These are phyloP conservation scores for Cornus kousa DNA, from an alignment of 148 eudicot genomes.

Conservation along the genomic window DNA sequence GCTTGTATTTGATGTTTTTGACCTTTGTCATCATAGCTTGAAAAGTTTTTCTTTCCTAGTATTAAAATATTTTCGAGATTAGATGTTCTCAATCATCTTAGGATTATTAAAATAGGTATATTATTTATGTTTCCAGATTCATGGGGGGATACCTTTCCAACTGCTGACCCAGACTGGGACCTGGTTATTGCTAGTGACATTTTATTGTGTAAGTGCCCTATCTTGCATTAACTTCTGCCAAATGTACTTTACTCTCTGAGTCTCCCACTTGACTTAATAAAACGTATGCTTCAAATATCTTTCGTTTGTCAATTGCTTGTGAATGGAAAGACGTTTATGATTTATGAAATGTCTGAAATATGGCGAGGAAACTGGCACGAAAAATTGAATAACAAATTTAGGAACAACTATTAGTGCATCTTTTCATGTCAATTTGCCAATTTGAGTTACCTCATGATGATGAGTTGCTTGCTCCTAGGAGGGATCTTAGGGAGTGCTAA, in stretches of 20 bases:
- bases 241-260: not conserved
- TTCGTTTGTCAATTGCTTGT: not conserved
- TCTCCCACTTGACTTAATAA: conserved; percentile 7
- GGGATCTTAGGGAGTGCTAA: not conserved
- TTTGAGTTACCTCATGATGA: not conserved
- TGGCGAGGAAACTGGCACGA: not conserved
- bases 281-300: not conserved
- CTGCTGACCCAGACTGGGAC: conserved; percentile 68
- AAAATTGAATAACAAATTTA: no score
- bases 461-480: not conserved
- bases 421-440: conserved; percentile 1
- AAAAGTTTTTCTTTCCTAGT: not conserved
- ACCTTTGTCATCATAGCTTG: not conserved
- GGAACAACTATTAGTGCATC: not conserved
- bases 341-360: not conserved
- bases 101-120: not conserved
- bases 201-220: conserved; percentile 69
- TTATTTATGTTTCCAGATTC: conserved; percentile 56
- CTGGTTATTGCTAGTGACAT: conserved; percentile 92
- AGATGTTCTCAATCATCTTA: not conserved
- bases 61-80: not conserved
- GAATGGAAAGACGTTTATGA: not conserved
- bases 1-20: not conserved
- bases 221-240: conserved; percentile 6
- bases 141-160: conserved; percentile 84